These are phyloP conservation scores for Penicillium sp. DNA, from an alignment of 2,329 filamentous ascomycete genomes.

Conservation along the genomic window DNA sequence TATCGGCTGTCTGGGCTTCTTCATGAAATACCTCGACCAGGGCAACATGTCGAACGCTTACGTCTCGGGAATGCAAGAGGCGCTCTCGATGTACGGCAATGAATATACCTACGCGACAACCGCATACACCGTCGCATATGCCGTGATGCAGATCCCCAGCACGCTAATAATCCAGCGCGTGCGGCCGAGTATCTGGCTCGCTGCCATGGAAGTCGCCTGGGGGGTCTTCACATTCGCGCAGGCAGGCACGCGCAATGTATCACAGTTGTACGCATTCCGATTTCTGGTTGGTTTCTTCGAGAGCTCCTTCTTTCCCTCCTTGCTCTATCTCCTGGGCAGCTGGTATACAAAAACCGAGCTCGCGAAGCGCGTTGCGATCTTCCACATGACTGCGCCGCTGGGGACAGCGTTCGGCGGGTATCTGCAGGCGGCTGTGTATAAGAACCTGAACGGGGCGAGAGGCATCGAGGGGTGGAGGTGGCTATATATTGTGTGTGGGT, in stretches of 20 bases:
- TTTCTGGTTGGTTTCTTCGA: constrained; percentile 9
- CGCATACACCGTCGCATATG: constrained; percentile 33
- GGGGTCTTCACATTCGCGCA: constrained; percentile 5
- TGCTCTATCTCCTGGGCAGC: constrained; percentile 4
- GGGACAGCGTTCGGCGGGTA: constrained; percentile 1
- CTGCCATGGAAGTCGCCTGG: constrained; percentile 2
- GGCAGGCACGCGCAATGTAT: not conserved
- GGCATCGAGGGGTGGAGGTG: constrained; percentile 8
- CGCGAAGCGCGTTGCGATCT: constrained; percentile 1
- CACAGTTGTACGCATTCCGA: not conserved
- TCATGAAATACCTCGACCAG: constrained; percentile 24
- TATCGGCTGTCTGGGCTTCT: constrained; percentile 22
- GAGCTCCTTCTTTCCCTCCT: not conserved
- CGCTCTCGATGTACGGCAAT: constrained; percentile 21
- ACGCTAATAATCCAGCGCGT: constrained; percentile 5
- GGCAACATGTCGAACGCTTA: constrained; percentile 21
- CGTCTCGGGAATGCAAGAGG: constrained; percentile 24
- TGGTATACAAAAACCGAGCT: constrained; percentile 14
- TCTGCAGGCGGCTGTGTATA: constrained; percentile 3
- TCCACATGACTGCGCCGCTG: constrained; percentile 7
- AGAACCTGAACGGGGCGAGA: not conserved
- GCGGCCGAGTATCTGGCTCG: constrained; percentile 6
- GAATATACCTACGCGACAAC: constrained; percentile 20
- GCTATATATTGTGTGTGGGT: constrained; percentile 11
- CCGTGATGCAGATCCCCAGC: constrained; percentile 2